Base-by-base conservation (phyloP, 768 basidiomycete species). In the Neoboletus subvelutipes region DNA sequence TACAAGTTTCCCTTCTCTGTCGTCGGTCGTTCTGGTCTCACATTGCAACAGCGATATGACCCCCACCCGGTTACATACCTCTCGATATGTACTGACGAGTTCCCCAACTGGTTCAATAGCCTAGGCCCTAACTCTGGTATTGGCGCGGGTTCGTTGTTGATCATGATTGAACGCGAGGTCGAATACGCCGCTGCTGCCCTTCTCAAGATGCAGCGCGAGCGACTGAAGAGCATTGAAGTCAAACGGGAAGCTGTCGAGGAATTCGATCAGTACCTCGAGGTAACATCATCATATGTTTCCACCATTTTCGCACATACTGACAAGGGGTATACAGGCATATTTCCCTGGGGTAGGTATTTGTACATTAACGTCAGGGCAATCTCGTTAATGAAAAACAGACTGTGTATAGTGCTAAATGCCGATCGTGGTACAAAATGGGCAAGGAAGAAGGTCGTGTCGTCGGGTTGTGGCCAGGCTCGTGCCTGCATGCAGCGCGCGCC, bases 61-160 rank as follows among this genome's bases (percentile, higher is more conserved):
- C 82, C 84, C 4, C 75, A 83, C 61, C 83, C 86, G 2, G 68
- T 69, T 12, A 79, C 83, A 5, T 89, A 89, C 67, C 75, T 88
- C 7, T 76, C 81, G 8, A 65, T 87, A 33, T 78, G 80, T 22
- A 77, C 83, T 20, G 81, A 85, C 46, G 83, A 81, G 8, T 87
- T 87, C 70, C 87, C 87, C n/a, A 88, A 86, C 69, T 82, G 79
- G 78, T 87, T 87, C 74, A 74, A 78, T 52, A 64, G 73, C 20
- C 63, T 81, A 11, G 85, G 86, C 0, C 85, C 86, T 2, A 86
- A 85, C 64, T 75, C 82, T 1, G 76, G 62, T 9, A 77, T 85
- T 17, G 83, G 82, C 3, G 74, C 80, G 0, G 83, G 85, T 0
- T 81, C 81, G 17, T 67, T 87, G n/a, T 64, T 86, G 3, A 67